These are phyloP conservation scores for Auriscalpium orientale DNA, from an alignment of 768 basidiomycete genomes.

Conservation along the genomic window DNA sequence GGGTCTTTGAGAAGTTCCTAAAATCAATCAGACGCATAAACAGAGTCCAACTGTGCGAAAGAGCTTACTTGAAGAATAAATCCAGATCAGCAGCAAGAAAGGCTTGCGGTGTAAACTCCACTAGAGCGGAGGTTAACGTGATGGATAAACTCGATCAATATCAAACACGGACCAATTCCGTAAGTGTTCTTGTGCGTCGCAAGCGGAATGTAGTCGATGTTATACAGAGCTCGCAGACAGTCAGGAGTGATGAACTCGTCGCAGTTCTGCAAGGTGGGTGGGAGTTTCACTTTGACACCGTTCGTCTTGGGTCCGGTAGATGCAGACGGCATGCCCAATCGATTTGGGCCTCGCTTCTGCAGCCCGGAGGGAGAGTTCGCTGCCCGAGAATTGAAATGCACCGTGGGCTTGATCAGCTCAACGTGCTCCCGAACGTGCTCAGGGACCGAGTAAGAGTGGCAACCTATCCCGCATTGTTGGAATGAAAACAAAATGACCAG, in stretches of 20 bases:
- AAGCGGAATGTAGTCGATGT: constrained; percentile 39
- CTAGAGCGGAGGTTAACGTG: constrained; percentile 17
- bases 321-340: constrained; percentile 16
- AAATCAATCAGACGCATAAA: not conserved
- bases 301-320: not conserved
- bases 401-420: constrained; percentile 38
- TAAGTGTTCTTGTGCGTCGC: constrained; percentile 40
- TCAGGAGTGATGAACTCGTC: constrained; percentile 42
- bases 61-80: constrained; percentile 24
- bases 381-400: constrained; percentile 29
- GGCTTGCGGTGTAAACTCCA: constrained; percentile 36
- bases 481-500: not conserved
- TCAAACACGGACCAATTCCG: constrained; percentile 33
- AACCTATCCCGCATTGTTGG: constrained; percentile 18
- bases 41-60: not conserved
- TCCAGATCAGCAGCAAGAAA: constrained; percentile 37
- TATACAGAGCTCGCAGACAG: constrained; percentile 54
- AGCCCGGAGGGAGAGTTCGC: not conserved
- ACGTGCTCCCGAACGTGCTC: constrained; percentile 30
- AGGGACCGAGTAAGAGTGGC: constrained; percentile 35
- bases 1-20: constrained; percentile 31
- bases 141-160: not conserved
- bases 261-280: constrained; percentile 23
- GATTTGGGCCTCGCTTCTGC: constrained; percentile 11
- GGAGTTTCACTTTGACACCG: constrained; percentile 10